Percentiles rank a stretch among this genome's conserved stretches.
Conservation (phyloP, 495 filamentous ascomycete species). For the Neurospora sp. region DNA sequence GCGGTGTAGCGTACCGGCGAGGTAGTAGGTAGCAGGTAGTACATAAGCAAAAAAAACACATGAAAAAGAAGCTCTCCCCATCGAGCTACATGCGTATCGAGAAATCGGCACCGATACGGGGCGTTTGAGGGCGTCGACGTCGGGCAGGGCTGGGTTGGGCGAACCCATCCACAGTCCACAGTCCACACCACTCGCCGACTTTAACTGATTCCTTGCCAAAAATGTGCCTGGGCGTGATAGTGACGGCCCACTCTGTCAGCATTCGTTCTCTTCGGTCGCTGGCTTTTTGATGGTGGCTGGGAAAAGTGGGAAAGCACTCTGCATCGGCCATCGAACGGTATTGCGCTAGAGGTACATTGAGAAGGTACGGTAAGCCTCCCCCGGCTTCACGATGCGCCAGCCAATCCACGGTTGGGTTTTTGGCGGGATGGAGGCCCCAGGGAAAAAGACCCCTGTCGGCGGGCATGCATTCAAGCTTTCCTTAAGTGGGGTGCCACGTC, state of each 20-base stretch:
- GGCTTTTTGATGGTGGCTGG: background rate
- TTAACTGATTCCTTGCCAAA: background rate
- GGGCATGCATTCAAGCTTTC: background rate
- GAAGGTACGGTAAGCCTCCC: background rate
- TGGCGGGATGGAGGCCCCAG: background rate
- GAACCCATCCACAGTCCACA: background rate
- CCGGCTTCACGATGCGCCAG: background rate
- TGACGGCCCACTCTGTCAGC: background rate
- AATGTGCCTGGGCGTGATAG: background rate
- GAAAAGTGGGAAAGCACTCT: background rate
- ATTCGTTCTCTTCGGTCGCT: background rate
- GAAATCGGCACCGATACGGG: background rate
- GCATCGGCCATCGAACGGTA: background rate
- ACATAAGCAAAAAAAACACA: background rate
- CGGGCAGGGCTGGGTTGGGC: background rate
- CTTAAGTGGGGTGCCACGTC: background rate
- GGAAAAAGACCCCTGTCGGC: background rate
- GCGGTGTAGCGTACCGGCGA: background rate
- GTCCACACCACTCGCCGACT: background rate
- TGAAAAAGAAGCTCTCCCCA: background rate
- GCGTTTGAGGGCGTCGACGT: background rate
- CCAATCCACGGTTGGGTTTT: background rate
- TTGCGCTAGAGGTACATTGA: background rate
- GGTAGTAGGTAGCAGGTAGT: background rate
- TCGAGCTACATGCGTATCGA: background rate